Base-by-base conservation (phyloP, 225 moss, liverwort and hornwort species). In the Sphagnum tenellum region DNA sequence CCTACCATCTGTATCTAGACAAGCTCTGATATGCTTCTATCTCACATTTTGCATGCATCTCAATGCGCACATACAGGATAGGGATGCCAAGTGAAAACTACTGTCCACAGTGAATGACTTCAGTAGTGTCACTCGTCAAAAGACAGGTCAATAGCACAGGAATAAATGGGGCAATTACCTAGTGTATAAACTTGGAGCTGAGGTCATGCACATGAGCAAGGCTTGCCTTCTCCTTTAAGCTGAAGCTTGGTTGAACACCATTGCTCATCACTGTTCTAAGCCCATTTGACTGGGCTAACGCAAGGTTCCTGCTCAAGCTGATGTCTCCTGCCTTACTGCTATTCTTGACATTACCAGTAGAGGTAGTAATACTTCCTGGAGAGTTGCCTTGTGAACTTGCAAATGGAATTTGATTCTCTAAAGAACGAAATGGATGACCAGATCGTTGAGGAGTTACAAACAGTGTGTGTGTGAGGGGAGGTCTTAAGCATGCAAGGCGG, bases 401-500 rank as follows among this genome's bases (percentile, higher is more conserved):
- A 2, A 63, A 29, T 5, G 82, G 63, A 44, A 91, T 55, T 29
- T 89, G 87, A 64, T 94, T 94, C 74, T 94, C 94, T 56, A 94
- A 76, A 0, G 91, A 69, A n/a, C 89, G 80, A 64, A 94, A 94
- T 3, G 94, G 91, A 56, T 76, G 72, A 47, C 74, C 82, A 48
- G 13, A 64, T 54, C 78, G 78, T 2, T 64, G 74, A 7, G 86
- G 71, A 9, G 73, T 69, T 4, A 57, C 49, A 1, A 75, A 77
- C n/a, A 64, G 56, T 49, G 66, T 73, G 12, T 79, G 82, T 0
- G 77, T 68, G 8, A 57, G 46, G 5, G 89, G 89, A 48, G 91
- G 88, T 46, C 94, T 89, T 52, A 94, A 65, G 13, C 85, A 94
- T 50, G 87, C 94, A 5, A 94, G 73, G 49, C 80, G 79, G 73